phyloP scores from a whole-genome alignment of 768 basidiomycete genomes.

The Trametes cingulata region DNA sequence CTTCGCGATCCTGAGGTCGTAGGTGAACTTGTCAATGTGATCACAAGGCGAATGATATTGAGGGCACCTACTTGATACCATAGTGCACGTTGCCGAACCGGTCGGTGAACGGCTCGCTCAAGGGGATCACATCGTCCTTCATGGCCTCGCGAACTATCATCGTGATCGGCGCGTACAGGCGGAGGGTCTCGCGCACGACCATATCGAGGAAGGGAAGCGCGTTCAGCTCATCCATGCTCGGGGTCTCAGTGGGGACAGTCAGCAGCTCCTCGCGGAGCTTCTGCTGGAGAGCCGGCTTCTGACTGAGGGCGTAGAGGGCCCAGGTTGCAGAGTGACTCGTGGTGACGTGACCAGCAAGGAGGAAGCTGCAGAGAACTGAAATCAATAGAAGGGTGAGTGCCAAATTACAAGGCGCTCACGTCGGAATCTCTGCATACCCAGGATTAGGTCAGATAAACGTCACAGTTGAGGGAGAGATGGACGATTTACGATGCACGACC shows the following conservation, averaged over 20 bases:
- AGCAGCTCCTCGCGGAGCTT: slow-evolving; percentile 43
- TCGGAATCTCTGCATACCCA: too few relatives aligned
- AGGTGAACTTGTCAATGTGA: neutral
- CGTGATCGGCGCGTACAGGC: slow-evolving; percentile 55
- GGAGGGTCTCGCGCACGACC: slow-evolving; percentile 60
- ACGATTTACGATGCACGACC: too few relatives aligned
- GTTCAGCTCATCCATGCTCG: slow-evolving; percentile 69
- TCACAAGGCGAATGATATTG: neutral
- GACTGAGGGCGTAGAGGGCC: slow-evolving; percentile 41
- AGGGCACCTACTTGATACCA: slow-evolving; percentile 21
- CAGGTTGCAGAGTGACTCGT: slow-evolving; percentile 39
- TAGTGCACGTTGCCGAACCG: slow-evolving; percentile 19
- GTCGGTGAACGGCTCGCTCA: slow-evolving; percentile 35
- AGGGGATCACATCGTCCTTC: slow-evolving; percentile 53
- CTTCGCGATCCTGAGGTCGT: slow-evolving; percentile 23
- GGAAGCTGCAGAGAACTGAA: slow-evolving; percentile 15
- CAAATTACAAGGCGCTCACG: neutral
- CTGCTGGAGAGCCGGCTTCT: slow-evolving; percentile 37
- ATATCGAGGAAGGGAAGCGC: slow-evolving; percentile 68
- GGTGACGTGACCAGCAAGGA: slow-evolving; percentile 46
- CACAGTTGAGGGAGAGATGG: too few relatives aligned
- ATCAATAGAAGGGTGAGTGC: neutral
- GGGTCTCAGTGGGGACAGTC: slow-evolving; percentile 43
- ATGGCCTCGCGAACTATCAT: slow-evolving; percentile 47
- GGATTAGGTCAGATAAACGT: too few relatives aligned